phyloP scores from a whole-genome alignment of 352 stramenopile genomes.

The Globisporangium cederbergense region DNA sequence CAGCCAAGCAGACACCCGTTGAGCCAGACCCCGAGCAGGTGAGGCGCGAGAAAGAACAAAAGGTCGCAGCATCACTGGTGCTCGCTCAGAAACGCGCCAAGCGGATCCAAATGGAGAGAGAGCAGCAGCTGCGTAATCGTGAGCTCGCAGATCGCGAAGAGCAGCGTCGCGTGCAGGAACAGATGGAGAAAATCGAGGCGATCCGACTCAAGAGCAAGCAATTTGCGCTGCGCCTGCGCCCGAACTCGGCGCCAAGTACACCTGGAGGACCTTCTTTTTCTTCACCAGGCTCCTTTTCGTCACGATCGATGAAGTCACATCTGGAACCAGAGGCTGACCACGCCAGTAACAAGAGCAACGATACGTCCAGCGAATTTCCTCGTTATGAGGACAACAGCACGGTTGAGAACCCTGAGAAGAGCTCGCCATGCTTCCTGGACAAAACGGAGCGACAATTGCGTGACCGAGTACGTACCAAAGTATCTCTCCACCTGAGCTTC shows the following conservation, averaged over 20 bases:
- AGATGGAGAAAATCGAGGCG: slow-evolving; percentile 41
- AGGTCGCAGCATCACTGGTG: slow-evolving; percentile 29
- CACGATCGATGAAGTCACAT: not conserved
- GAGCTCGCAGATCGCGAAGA: slow-evolving; percentile 21
- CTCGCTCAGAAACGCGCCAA: slow-evolving; percentile 37
- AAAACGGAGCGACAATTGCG: slow-evolving; percentile 1
- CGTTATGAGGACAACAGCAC: not conserved
- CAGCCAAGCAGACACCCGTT: not conserved
- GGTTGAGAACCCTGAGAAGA: not conserved
- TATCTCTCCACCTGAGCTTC: not conserved
- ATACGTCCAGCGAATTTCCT: not conserved
- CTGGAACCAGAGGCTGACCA: not conserved
- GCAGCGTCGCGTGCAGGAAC: slow-evolving; percentile 27
- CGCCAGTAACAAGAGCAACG: not conserved
- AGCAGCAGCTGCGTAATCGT: slow-evolving; percentile 22
- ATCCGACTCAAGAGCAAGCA: slow-evolving; percentile 20
- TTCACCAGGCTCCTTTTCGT: not conserved
- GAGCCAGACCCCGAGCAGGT: slow-evolving; percentile 16
- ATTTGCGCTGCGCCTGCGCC: slow-evolving; percentile 15
- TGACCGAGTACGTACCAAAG: slow-evolving; percentile 4
- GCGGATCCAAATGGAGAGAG: slow-evolving; percentile 25
- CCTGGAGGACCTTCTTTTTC: not conserved
- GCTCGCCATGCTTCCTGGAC: not conserved
- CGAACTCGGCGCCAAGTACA: not conserved
- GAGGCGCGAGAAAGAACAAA: slow-evolving; percentile 26